Evolutionary conservation across 202 grass and related monocot genomes (phyloP), one percentile per base, ranked within the genome.

Genomic region (Setaria italica): DNA sequence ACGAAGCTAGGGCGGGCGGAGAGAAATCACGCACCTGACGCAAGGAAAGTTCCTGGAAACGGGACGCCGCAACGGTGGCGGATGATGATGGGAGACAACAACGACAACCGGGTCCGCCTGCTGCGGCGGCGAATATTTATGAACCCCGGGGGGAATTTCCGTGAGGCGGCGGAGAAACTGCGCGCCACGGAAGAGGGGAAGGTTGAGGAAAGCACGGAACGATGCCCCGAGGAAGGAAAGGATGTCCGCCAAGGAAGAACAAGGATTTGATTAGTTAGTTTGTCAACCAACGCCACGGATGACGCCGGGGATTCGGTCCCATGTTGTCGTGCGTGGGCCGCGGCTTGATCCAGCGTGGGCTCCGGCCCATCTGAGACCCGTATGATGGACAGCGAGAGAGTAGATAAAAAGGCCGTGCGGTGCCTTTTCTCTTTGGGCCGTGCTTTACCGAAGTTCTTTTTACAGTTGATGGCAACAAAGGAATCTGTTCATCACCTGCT

Each of bases 141-240:
- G 21, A 5, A 51, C 9, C 42, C 12, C 13, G 51, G 5, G 39
- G 46, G 75, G 32, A 85, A 67, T 82, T 91, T 73, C 82, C 82
- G 72, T 72, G 85, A 35, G 53, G 81, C 54, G 71, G 81, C 48
- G 71, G 62, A 3, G 47, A 88, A 88, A 50, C 48, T 72, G 54
- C 77, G 71, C 85, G 89, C 34, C 43, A 62, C 80, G 25, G 74
- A 48, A 62, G 74, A 7, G 58, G 63, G 58, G 19, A 64, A 64
- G 43, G 15, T 58, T 83, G 72, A 67, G 80, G 74, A 79, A 87
- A 87, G 42, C 78, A 72, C 77, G 56, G 80, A 80, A 70, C 62
- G 14, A 29, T 47, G 16, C 30, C 49, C 30, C 49, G 21, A 13
- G 32, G 32, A 56, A 35, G 62, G 20, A 69, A 50, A 68, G 11